Conservation (phyloP, 2,329 filamentous ascomycete species). For the Botryotinia convoluta region DNA sequence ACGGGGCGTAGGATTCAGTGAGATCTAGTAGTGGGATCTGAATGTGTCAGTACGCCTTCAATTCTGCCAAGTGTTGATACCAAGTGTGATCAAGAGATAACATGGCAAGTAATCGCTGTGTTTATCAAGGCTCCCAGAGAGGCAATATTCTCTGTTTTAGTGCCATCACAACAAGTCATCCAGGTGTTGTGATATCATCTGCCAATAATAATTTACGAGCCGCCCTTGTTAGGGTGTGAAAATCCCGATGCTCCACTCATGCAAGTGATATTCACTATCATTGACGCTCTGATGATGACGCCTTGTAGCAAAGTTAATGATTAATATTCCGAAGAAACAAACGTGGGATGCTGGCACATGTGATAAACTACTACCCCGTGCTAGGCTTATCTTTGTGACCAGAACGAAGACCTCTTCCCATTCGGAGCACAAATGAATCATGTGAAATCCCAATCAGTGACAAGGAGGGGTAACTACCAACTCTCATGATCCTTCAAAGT, state of each 20-base stretch:
- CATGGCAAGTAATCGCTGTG: neutral
- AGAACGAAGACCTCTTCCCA: neutral
- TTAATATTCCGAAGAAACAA: neutral
- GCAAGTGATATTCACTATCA: constrained; percentile 5
- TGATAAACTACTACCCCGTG: neutral
- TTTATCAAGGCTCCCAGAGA: neutral
- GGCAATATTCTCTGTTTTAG: neutral
- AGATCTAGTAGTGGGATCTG: neutral
- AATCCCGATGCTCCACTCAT: constrained; percentile 12
- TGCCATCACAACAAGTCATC: neutral
- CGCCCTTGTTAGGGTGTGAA: neutral
- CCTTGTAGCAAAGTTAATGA: neutral
- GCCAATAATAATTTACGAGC: neutral
- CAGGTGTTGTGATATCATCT: neutral
- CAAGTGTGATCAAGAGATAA: neutral
- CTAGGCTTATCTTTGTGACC: neutral
- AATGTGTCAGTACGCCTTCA: neutral
- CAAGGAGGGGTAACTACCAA: neutral
- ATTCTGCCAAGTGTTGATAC: neutral
- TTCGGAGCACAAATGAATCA: neutral
- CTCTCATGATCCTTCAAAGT: neutral
- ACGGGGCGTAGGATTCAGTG: neutral
- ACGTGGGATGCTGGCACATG: constrained; percentile 3
- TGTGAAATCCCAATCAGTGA: neutral
- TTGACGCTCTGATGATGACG: constrained; percentile 3